Percentiles rank a stretch among this genome's conserved stretches.
These are phyloP conservation scores for Trematosphaeria pertusa DNA, from an alignment of 2,329 filamentous ascomycete genomes.

Conservation along the genomic window DNA sequence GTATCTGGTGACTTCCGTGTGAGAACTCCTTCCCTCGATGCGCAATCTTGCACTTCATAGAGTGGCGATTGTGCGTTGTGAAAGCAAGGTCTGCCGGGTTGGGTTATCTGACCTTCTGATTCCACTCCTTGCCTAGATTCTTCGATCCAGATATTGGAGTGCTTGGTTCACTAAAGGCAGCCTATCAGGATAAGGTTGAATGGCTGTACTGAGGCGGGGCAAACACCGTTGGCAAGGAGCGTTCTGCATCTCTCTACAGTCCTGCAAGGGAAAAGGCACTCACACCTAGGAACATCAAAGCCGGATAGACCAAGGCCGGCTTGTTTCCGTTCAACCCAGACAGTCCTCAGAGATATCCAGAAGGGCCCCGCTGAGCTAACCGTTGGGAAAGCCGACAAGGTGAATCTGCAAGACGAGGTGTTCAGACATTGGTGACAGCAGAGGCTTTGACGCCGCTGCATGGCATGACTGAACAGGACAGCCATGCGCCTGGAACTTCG, in stretches of 20 bases:
- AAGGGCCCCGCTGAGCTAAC: constrained; percentile 23
- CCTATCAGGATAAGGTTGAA: constrained; percentile 15
- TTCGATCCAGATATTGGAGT: too few relatives aligned
- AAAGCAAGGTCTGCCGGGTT: too few relatives aligned
- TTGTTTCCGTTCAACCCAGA: constrained; percentile 41
- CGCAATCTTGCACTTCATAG: too few relatives aligned
- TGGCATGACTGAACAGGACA: constrained; percentile 21
- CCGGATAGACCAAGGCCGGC: constrained; percentile 31
- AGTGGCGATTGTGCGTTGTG: too few relatives aligned
- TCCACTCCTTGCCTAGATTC: too few relatives aligned
- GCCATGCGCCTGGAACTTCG: constrained; percentile 21
- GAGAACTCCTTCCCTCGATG: too few relatives aligned
- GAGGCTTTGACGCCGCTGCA: constrained; percentile 25
- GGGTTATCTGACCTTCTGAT: too few relatives aligned
- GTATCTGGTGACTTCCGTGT: too few relatives aligned
- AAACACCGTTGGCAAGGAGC: constrained; percentile 19
- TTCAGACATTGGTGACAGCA: constrained; percentile 17
- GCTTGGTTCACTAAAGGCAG: constrained; percentile 9
- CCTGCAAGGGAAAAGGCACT: constrained; percentile 29
- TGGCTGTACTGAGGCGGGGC: constrained; percentile 15
- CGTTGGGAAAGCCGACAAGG: constrained; percentile 15
- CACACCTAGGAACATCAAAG: constrained; percentile 36
- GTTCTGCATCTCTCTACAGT: constrained; percentile 27
- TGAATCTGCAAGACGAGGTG: too few relatives aligned
- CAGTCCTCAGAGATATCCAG: constrained; percentile 35